Evolutionary conservation across 148 eudicot species (phyloP).

Genomic region (Chenopodium suecicum): DNA sequence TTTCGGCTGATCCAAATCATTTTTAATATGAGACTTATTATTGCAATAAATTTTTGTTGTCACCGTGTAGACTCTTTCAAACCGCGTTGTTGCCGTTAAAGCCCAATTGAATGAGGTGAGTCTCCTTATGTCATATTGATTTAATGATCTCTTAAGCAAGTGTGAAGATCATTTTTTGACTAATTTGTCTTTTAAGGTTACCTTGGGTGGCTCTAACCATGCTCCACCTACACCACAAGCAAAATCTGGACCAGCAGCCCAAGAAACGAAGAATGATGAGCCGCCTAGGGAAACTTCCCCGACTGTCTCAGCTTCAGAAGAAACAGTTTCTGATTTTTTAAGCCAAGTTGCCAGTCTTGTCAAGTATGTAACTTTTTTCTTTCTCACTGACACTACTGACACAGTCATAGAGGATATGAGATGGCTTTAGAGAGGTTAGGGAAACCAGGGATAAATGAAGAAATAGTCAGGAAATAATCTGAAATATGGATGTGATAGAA

Average conservation of each 20-base stretch:
- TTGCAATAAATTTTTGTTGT: neutral
- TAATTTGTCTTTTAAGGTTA: conserved; percentile 41
- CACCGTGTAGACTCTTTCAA: conserved; percentile 41
- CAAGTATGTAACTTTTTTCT: conserved; percentile 40
- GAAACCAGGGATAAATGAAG: conserved; percentile 1
- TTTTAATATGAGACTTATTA: conserved; percentile 4
- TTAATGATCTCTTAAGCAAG: conserved; percentile 18
- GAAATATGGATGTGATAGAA: neutral
- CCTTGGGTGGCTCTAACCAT: conserved; percentile 48
- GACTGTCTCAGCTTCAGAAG: conserved; percentile 51
- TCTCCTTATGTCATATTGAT: conserved; percentile 21
- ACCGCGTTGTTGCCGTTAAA: conserved; percentile 40
- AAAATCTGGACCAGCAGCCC: conserved; percentile 31
- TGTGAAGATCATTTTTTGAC: conserved; percentile 19
- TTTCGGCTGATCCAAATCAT: neutral
- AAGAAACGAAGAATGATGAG: conserved; percentile 40
- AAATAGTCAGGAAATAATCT: neutral
- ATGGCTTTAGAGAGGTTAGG: neutral
- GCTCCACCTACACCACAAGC: conserved; percentile 34
- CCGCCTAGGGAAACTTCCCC: conserved; percentile 31
- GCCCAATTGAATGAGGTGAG: conserved; percentile 69
- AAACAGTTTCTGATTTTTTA: conserved; percentile 55
- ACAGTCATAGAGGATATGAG: neutral
- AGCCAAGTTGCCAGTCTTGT: conserved; percentile 70
- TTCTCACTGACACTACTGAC: neutral